phyloP scores from a whole-genome alignment of 2,329 filamentous ascomycete species.

The Capronia epimyces region DNA sequence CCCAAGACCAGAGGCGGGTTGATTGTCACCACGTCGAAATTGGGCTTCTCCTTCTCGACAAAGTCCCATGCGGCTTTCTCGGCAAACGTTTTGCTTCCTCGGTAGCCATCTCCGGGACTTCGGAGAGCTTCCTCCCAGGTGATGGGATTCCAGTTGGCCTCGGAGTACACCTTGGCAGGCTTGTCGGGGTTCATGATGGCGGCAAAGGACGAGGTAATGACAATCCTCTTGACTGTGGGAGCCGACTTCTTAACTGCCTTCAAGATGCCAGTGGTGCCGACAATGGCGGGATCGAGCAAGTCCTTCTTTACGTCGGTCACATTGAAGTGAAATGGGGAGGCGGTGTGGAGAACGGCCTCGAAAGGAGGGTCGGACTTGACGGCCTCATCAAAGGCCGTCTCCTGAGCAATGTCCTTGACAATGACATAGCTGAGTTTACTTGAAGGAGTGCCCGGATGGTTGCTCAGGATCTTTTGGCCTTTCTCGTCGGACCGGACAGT shows the following conservation, averaged over 20 bases:
- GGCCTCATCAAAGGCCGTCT: conserved; percentile 63
- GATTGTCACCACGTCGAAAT: conserved; percentile 58
- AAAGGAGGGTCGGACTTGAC: conserved; percentile 60
- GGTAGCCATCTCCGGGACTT: conserved; percentile 36
- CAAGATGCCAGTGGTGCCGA: conserved; percentile 58
- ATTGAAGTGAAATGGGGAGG: conserved; percentile 68
- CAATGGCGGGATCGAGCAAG: conserved; percentile 56
- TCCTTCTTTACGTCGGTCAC: conserved; percentile 63
- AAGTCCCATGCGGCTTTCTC: conserved; percentile 64
- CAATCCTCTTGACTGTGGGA: conserved; percentile 65
- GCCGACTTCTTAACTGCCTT: conserved; percentile 57
- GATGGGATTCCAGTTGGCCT: conserved; percentile 42
- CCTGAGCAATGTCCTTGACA: conserved; percentile 66
- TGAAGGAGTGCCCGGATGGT: conserved; percentile 47
- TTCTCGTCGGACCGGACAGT: conserved; percentile 59
- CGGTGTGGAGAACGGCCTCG: conserved; percentile 68
- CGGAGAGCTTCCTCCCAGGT: conserved; percentile 39
- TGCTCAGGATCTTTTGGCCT: conserved; percentile 54
- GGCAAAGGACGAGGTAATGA: conserved; percentile 66
- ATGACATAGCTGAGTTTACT: conserved; percentile 60
- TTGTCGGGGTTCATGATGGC: conserved; percentile 51
- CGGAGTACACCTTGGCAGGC: conserved; percentile 35
- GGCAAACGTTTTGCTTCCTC: conserved; percentile 57
- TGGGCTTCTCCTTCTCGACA: conserved; percentile 50
- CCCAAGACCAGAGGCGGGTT: conserved; percentile 60